A percentile compares a stretch with the other conserved stretches of the same genome.
Conservation (phyloP, 441 rosid species). For the Cnidoscolus chayamansa region DNA sequence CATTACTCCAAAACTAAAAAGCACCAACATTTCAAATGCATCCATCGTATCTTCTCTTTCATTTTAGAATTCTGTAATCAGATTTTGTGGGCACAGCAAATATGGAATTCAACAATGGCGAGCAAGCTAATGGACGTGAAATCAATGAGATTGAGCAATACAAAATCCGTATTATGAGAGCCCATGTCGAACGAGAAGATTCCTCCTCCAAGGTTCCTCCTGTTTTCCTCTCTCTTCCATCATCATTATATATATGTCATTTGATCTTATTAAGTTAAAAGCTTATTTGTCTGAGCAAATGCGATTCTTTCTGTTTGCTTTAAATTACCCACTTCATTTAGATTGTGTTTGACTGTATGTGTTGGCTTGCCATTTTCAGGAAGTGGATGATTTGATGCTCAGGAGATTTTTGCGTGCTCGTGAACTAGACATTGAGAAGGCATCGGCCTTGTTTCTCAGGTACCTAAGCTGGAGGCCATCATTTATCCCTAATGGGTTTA, state of each 20-base stretch:
- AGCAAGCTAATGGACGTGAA: conserved; percentile 18
- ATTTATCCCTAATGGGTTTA: conserved; percentile 50
- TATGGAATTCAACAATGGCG: conserved; percentile 23
- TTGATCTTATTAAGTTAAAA: too few relatives aligned
- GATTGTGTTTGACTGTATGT: not conserved
- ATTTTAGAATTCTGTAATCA: not conserved
- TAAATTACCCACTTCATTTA: not conserved
- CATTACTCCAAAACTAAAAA: not conserved
- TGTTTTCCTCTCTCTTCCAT: not conserved
- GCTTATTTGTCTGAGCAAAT: not conserved
- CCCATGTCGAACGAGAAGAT: conserved; percentile 66
- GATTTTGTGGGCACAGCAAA: not conserved
- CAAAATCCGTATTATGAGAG: conserved; percentile 75
- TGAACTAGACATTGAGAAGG: conserved; percentile 78
- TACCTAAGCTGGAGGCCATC: conserved; percentile 63
- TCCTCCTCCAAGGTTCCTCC: conserved; percentile 59
- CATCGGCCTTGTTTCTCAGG: conserved; percentile 61
- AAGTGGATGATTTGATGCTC: conserved; percentile 71
- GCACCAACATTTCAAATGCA: not conserved
- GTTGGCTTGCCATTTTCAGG: conserved; percentile 33
- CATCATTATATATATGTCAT: too few relatives aligned
- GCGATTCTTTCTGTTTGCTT: not conserved
- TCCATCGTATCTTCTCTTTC: not conserved
- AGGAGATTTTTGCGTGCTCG: conserved; percentile 87
- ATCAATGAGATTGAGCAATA: conserved; percentile 58